Base-by-base conservation (phyloP, 1,139 yeast species). In the Zygoascus sp. region DNA sequence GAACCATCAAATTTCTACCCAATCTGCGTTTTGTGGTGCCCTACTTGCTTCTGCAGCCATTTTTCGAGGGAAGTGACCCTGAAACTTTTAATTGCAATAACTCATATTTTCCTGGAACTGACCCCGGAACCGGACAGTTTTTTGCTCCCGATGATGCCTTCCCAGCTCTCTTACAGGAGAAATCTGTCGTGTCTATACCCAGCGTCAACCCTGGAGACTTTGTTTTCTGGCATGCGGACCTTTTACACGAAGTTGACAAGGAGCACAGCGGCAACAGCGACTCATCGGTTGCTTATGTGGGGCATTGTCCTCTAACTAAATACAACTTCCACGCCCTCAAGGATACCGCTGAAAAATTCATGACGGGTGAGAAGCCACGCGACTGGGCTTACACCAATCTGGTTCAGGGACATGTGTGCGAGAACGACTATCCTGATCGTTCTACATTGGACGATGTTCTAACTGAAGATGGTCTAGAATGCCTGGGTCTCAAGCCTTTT, bases 211-310 rank as follows among this genome's bases (percentile, higher is more conserved):
- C 65, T 16, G 66, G 66, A 2, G 76, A 74, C 53, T 70, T 65
- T 53, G 76, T 75, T 0, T 71, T 69, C 47, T 76, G 79, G 79
- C 80, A 76, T 56, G 63, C 70, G 49, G 80, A 75, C 53, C 49
- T 68, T 37, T 63, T 70, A 21, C 79, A 75, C 57, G 72, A 72
- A n/a, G 79, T 75, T 10, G 78, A 75, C 50, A 58, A 61, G 23
- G 63, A 60, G 6, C 77, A 74, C 53, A 52, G 51, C 16, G 79
- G 78, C 2, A 44, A 46, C 9, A 51, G 55, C 2, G 72, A 70
- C 51, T 70, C 78, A 3, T 64, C 72, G 6, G 79, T 73, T 5
- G 50, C 69, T 54, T 68, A 65, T 48, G 61, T 65, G 43, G 42
- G 41, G 22, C 46, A 43, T n/a, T 35, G 36, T 20, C 46, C 46